Percentiles rank a stretch among this genome's conserved stretches.
Evolutionary conservation across 2,329 filamentous ascomycete species (phyloP).

Genomic region (Lecanicillium sp.): DNA sequence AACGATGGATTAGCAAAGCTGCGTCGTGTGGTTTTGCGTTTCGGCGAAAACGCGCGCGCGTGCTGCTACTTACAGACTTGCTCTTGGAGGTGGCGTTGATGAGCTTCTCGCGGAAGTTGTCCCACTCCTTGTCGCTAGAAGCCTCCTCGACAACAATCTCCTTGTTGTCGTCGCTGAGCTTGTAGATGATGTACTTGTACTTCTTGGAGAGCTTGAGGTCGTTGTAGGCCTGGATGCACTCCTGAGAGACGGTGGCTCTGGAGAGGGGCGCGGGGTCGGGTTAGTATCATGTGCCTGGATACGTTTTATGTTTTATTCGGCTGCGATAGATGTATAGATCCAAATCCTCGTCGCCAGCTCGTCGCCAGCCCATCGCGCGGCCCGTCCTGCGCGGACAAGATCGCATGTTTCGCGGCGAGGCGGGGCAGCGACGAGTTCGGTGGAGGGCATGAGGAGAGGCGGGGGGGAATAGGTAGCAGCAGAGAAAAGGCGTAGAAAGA

Average conservation of each 20-base stretch:
- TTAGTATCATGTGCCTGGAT: neutral
- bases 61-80: constrained; percentile 49
- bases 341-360: neutral
- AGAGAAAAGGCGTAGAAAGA: constrained; percentile 27
- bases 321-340: too few species aligned
- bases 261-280: neutral
- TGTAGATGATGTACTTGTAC: constrained; percentile 84
- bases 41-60: neutral
- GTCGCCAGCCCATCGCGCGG: neutral
- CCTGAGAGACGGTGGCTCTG: constrained; percentile 66
- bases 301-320: neutral
- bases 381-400: neutral
- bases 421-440: constrained; percentile 3
- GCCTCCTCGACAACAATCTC: constrained; percentile 75
- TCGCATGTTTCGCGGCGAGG: constrained; percentile 7
- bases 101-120: constrained; percentile 70
- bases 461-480: neutral
- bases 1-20: neutral
- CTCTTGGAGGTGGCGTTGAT: constrained; percentile 66
- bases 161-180: constrained; percentile 77
- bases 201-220: constrained; percentile 77
- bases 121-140: constrained; percentile 61
- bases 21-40: neutral
- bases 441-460: constrained; percentile 12
- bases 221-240: constrained; percentile 69